Evolutionary conservation across 495 filamentous ascomycete species (phyloP).

Genomic region (Podospora pseudoanserina): DNA sequence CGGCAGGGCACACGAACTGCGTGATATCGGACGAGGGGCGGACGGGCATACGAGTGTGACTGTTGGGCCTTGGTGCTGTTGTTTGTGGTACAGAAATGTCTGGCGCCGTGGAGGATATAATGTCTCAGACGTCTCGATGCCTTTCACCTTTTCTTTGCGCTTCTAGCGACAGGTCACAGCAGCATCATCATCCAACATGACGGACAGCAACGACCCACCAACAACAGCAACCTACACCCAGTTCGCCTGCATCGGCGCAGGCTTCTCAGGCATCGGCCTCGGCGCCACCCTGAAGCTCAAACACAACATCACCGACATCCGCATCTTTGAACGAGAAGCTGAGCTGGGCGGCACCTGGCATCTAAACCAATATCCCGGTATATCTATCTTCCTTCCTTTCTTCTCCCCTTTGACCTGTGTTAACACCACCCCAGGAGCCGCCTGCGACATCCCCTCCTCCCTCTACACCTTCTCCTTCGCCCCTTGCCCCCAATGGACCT

Average conservation of each 20-base stretch:
- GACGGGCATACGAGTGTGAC: not conserved
- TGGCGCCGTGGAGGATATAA: not conserved
- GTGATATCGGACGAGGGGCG: not conserved
- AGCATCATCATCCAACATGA: not conserved
- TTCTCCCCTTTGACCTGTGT: not conserved
- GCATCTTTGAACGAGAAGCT: conserved; percentile 60
- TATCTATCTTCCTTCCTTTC: not conserved
- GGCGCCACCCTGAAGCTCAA: conserved; percentile 58
- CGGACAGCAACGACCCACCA: not conserved
- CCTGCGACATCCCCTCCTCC: conserved; percentile 42
- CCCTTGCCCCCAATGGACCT: conserved; percentile 55
- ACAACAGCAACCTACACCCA: conserved; percentile 20
- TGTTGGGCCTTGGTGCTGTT: not conserved
- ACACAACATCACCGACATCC: conserved; percentile 56
- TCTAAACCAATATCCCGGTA: conserved; percentile 61
- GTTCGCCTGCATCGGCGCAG: conserved; percentile 56
- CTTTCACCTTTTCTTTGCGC: not conserved
- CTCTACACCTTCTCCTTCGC: conserved; percentile 65
- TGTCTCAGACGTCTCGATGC: not conserved
- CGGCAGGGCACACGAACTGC: not conserved
- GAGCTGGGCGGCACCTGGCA: conserved; percentile 68
- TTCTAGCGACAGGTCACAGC: not conserved
- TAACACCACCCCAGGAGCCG: conserved; percentile 15
- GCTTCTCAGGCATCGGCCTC: conserved; percentile 65
- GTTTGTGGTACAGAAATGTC: not conserved